Percentiles rank a stretch among this genome's conserved stretches.
These are phyloP conservation scores for Tylopilus balloui DNA, from an alignment of 768 basidiomycete species.

Conservation along the genomic window DNA sequence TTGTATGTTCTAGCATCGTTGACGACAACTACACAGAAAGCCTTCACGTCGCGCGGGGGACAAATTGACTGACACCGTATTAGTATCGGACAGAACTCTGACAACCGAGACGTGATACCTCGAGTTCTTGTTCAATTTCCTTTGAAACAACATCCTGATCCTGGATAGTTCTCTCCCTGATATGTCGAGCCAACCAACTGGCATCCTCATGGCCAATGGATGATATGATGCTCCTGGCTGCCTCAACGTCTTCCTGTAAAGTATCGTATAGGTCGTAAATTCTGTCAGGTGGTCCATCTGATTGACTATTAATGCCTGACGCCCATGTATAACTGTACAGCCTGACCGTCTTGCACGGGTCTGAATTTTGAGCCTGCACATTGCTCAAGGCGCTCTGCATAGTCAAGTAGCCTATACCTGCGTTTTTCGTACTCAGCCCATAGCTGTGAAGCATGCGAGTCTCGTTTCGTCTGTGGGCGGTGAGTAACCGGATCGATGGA, in stretches of 20 bases:
- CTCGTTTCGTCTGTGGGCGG: constrained; percentile 47
- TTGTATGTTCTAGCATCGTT: constrained; percentile 56
- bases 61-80: constrained; percentile 44
- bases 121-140: constrained; percentile 70
- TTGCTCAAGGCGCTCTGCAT: constrained; percentile 60
- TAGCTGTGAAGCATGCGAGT: constrained; percentile 55
- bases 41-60: constrained; percentile 70
- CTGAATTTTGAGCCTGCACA: constrained; percentile 47
- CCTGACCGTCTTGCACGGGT: constrained; percentile 40
- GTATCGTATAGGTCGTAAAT: constrained; percentile 58
- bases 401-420: constrained; percentile 48
- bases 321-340: neutral
- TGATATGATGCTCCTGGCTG: constrained; percentile 41
- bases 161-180: constrained; percentile 42
- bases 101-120: constrained; percentile 42
- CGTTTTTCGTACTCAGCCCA: constrained; percentile 55
- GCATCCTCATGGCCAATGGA: constrained; percentile 45
- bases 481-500: constrained; percentile 1
- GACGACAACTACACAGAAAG: constrained; percentile 69
- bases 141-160: constrained; percentile 48
- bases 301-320: neutral
- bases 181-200: constrained; percentile 57
- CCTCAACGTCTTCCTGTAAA: constrained; percentile 50
- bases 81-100: neutral
- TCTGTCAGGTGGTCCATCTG: constrained; percentile 37